Evolutionary conservation across 768 basidiomycete genomes (phyloP).

Genomic region (Zangia roseola): DNA sequence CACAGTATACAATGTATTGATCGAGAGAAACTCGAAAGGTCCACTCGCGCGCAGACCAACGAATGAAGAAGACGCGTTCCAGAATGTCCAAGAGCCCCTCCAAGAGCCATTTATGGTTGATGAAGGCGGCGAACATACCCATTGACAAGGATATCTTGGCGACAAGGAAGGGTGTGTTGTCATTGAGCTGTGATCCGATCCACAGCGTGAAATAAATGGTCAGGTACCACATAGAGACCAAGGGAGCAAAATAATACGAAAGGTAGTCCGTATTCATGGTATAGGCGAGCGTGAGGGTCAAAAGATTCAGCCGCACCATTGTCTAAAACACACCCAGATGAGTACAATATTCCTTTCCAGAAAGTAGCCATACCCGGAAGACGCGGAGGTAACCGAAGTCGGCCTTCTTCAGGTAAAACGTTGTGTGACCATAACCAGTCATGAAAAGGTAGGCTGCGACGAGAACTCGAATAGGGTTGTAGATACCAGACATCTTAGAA

Average conservation of each 20-base stretch:
- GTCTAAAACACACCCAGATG: slow-evolving; percentile 41
- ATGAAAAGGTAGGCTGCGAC: slow-evolving; percentile 91
- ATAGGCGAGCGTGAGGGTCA: slow-evolving; percentile 81
- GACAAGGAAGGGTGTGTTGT: slow-evolving; percentile 61
- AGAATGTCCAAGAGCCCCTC: slow-evolving; percentile 63
- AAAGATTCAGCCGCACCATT: slow-evolving; percentile 78
- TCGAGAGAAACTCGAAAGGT: slow-evolving; percentile 86
- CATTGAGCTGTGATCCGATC: slow-evolving; percentile 71
- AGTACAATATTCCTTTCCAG: background rate
- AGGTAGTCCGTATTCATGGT: slow-evolving; percentile 92
- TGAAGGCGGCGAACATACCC: slow-evolving; percentile 59
- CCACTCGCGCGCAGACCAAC: slow-evolving; percentile 88
- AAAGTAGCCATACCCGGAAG: slow-evolving; percentile 50
- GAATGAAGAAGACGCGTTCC: slow-evolving; percentile 64
- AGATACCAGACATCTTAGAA: slow-evolving; percentile 90
- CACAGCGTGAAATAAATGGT: slow-evolving; percentile 82
- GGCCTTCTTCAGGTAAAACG: slow-evolving; percentile 85
- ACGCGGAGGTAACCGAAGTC: slow-evolving; percentile 81
- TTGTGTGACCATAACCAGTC: slow-evolving; percentile 91
- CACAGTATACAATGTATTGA: slow-evolving; percentile 84
- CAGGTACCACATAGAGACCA: slow-evolving; percentile 89
- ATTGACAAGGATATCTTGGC: slow-evolving; percentile 70
- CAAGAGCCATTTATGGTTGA: slow-evolving; percentile 61
- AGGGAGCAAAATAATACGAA: slow-evolving; percentile 87
- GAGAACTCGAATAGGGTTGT: slow-evolving; percentile 85